Evolutionary conservation across 495 filamentous ascomycete species (phyloP), one percentile per base, ranked within the genome.

Genomic region (Tuber calosporum): DNA sequence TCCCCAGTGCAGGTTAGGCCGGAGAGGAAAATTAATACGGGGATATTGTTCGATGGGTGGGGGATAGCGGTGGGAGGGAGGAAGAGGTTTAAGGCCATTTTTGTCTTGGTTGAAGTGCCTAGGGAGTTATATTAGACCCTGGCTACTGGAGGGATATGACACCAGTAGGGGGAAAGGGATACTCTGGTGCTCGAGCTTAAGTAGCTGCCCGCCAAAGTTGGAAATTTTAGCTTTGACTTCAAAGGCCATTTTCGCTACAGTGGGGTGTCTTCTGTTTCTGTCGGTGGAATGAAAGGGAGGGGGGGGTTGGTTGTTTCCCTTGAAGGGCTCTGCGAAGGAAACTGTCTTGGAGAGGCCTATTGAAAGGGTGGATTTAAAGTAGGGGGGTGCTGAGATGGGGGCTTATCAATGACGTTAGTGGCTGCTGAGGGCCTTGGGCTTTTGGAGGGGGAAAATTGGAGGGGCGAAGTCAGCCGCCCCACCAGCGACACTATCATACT

Each of bases 1-100:
- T 98, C 93, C 22, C 91, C 93, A 0, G 94, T 94, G 85, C 95
- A 99, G 73, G 96, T 98, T 48, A 99, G 84, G 39, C 95, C 95
- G 22, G 94, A 93, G 75, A 99, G 89, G 83, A 95, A 99, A 83
- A 98, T 89, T n/a, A 99, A 85, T 2, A 98, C 87, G 39, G 95
- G 96, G 19, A 92, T 88, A 79, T 90, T 92, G 70, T 84, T 77
- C 38, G 36, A 48, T 11, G 71, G 40, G 20, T 53, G 41, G 22
- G 58, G 79, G 72, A 19, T 26, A 42, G 70, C 15, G 34, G 45
- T 7, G 40, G 76, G 89, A 19, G 92, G 92, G 1, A 95, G 85
- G 83, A 89, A 92, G 39, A 95, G 85, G 82, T 86, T 87, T 40
- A 95, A 84, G 81, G 86, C 85, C 84, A 94, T 91, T 78, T 89